Conservation (phyloP, 2,329 filamentous ascomycete species). For the Tolypocladium capitatum region DNA sequence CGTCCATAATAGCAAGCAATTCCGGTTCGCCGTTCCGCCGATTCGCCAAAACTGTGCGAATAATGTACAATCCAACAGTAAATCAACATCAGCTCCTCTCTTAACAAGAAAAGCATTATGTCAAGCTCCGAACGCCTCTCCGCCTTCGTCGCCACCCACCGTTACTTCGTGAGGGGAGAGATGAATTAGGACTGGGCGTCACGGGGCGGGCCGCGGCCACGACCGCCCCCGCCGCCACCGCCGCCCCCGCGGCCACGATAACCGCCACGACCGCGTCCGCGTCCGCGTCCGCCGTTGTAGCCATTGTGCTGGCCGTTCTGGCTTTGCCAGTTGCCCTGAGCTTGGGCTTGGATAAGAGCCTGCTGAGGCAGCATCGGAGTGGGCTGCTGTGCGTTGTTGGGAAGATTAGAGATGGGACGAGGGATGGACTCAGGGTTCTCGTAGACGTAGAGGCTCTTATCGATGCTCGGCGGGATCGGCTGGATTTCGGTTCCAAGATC, state of each 20-base stretch:
- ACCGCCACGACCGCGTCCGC: slow-evolving; percentile 18
- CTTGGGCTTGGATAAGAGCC: slow-evolving; percentile 9
- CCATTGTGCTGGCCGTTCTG: slow-evolving; percentile 25
- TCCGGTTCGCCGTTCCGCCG: slow-evolving; percentile 20
- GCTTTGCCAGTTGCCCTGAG: slow-evolving; percentile 28
- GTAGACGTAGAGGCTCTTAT: slow-evolving; percentile 97
- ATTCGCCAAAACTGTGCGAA: slow-evolving; percentile 24
- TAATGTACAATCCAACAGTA: slow-evolving; percentile 29
- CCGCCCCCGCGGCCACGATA: slow-evolving; percentile 26
- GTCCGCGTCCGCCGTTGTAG: slow-evolving; percentile 21
- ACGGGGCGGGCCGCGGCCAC: slow-evolving; percentile 22
- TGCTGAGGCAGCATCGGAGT: slow-evolving; percentile 13
- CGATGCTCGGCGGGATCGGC: slow-evolving; percentile 85
- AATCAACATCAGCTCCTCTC: slow-evolving; percentile 13
- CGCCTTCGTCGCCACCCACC: slow-evolving; percentile 9
- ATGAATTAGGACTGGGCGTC: slow-evolving; percentile 20
- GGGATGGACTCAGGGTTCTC: slow-evolving; percentile 93
- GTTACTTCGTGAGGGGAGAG: slow-evolving; percentile 9
- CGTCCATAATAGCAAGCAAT: slow-evolving; percentile 17
- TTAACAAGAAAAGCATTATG: slow-evolving; percentile 5
- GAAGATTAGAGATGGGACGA: slow-evolving; percentile 51
- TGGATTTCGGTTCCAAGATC: slow-evolving; percentile 96
- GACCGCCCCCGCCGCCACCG: slow-evolving; percentile 16
- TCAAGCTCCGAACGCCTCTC: slow-evolving; percentile 4
- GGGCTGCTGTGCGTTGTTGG: slow-evolving; percentile 16